Evolutionary conservation across 768 basidiomycete species (phyloP).

Genomic region (Grammothele lineata): DNA sequence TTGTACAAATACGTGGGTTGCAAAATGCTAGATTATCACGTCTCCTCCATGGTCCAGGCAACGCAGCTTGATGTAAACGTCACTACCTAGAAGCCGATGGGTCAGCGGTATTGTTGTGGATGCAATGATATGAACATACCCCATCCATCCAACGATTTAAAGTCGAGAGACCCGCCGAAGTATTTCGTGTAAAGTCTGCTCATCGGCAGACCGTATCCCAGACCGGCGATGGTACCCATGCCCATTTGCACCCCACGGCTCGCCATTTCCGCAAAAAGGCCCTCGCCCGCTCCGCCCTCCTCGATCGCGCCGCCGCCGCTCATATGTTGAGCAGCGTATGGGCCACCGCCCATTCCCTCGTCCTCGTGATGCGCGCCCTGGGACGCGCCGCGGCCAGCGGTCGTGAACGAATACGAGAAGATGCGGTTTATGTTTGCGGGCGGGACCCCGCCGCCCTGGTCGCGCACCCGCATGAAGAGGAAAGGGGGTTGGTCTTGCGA

Average conservation of each 20-base stretch:
- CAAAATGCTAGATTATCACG: slow-evolving; percentile 38
- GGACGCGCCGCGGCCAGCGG: slow-evolving; percentile 54
- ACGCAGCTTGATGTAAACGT: slow-evolving; percentile 51
- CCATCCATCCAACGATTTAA: slow-evolving; percentile 82
- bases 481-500: slow-evolving; percentile 32
- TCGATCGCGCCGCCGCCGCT: slow-evolving; percentile 64
- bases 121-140: slow-evolving; percentile 38
- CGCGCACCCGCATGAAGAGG: slow-evolving; percentile 76
- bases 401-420: slow-evolving; percentile 91
- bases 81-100: slow-evolving; percentile 33
- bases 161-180: slow-evolving; percentile 81
- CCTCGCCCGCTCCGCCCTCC: slow-evolving; percentile 28
- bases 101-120: slow-evolving; percentile 2
- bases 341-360: slow-evolving; percentile 51
- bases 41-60: slow-evolving; percentile 50
- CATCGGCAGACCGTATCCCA: slow-evolving; percentile 87
- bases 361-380: slow-evolving; percentile 26
- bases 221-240: slow-evolving; percentile 84
- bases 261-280: slow-evolving; percentile 75
- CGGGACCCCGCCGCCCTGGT: slow-evolving; percentile 83
- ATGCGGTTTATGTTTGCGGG: slow-evolving; percentile 71
- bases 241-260: slow-evolving; percentile 74
- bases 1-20: background rate
- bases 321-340: slow-evolving; percentile 76
- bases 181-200: slow-evolving; percentile 75